Evolutionary conservation across 768 basidiomycete species (phyloP), one percentile per base, ranked within the genome.

Genomic region (Boletus rufocinnamomeus): DNA sequence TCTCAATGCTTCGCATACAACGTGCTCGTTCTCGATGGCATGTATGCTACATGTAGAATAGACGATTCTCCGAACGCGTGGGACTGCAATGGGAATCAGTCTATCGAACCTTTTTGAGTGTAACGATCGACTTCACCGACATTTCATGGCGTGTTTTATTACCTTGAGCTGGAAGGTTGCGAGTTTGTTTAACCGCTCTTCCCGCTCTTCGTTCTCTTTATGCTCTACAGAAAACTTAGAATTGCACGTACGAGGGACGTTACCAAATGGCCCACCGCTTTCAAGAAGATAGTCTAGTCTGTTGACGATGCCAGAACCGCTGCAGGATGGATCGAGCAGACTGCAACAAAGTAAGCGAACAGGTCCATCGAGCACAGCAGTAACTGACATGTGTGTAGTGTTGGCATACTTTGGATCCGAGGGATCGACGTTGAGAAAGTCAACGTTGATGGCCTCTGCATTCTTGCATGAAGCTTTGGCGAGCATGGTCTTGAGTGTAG

Each of bases 21-120:
- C 97, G 58, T 86, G 85, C 71, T 99, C 97, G 73, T 99, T 95
- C 69, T 99, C 97, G 43, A 82, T 82, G 16, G 90, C 83, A 73
- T 98, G 89, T 48, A 97, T 79, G 61, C 94, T 97, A 70, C 96
- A 99, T n/a, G 97, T 99, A 25, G 95, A 98, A 73, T 99, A 98
- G 28, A 95, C 95, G 65, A 99, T 93, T 65, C 83, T 85, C 57
- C 80, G 74, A 37, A 87, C 91, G 41, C 79, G 79, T 2, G 92
- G 87, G 73, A 95, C 94, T 96, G 63, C 21, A 50, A 28, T 41
- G 43, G 30, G 43, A 32, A 49, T 56, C 37, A 70, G 60, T 37
- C 28, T 50, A 50, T 56, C 27, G 54, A 58, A 49, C 14, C 23
- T 53, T 13, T 30, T 47, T 10, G 25, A 34, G 38, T 44, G 32